Conservation (phyloP, 208 protist genomes). For the Leishmania aethiopica region DNA sequence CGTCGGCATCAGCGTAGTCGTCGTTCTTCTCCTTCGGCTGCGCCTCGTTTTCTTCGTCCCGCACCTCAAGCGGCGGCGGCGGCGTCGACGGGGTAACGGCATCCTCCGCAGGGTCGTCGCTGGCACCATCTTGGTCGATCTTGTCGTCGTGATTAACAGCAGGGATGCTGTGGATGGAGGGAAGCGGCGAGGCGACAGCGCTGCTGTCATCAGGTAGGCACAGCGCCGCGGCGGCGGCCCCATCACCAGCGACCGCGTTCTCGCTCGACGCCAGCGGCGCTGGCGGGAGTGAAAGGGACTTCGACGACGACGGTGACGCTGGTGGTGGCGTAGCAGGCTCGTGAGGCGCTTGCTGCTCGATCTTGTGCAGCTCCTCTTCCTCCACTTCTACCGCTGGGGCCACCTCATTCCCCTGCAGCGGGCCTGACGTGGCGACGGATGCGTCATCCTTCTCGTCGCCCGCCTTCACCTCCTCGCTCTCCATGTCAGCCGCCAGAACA, state of each 20-base stretch:
- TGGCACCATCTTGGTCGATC: not conserved
- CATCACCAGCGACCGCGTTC: not conserved
- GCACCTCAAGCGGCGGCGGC: not conserved
- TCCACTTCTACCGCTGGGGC: not conserved
- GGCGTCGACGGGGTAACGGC: not conserved
- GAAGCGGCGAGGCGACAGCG: not conserved
- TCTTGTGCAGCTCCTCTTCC: not conserved
- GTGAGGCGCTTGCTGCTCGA: constrained; percentile 1
- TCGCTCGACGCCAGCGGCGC: not conserved
- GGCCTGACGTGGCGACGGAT: not conserved
- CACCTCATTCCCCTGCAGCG: not conserved
- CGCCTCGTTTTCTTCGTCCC: not conserved
- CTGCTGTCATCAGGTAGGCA: not conserved
- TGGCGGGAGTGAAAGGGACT: not conserved
- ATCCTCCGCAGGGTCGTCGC: not conserved
- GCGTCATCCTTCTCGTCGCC: not conserved
- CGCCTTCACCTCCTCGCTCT: not conserved
- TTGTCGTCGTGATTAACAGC: not conserved
- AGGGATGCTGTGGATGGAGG: not conserved
- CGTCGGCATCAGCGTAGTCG: constrained; percentile 8
- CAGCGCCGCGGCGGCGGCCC: not conserved
- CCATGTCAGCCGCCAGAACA: not conserved
- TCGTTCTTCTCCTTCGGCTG: not conserved
- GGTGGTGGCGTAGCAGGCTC: not conserved
- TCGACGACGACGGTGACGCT: not conserved